phyloP scores from a whole-genome alignment of 2,329 filamentous ascomycete genomes.

The Cladosporium sp. region DNA sequence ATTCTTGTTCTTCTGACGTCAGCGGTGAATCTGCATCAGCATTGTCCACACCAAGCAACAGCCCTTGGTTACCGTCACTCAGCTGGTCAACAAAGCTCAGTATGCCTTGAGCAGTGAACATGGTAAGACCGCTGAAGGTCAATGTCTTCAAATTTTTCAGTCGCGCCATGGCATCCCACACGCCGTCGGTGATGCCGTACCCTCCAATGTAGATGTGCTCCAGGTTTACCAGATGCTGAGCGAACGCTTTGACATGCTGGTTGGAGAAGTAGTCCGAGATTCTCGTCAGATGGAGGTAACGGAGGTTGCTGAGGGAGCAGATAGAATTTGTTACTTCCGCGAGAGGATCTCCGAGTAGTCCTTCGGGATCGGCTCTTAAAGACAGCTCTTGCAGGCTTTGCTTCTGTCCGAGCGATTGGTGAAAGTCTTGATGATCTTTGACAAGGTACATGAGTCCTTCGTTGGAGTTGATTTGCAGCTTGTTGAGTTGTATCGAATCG shows the following conservation, averaged over 20 bases:
- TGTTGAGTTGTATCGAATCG: slow-evolving; percentile 50
- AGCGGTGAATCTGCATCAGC: slow-evolving; percentile 47
- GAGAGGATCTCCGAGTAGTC: slow-evolving; percentile 48
- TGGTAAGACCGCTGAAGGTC: slow-evolving; percentile 57
- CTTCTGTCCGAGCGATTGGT: slow-evolving; percentile 56
- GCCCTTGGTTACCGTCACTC: slow-evolving; percentile 44
- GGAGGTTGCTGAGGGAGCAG: slow-evolving; percentile 54
- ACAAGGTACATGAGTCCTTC: slow-evolving; percentile 48
- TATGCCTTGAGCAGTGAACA: slow-evolving; percentile 57
- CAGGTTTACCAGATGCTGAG: slow-evolving; percentile 49
- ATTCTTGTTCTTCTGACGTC: slow-evolving; percentile 42
- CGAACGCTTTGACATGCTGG: slow-evolving; percentile 53
- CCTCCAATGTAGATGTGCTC: slow-evolving; percentile 62
- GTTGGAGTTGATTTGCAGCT: slow-evolving; percentile 49
- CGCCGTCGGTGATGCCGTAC: slow-evolving; percentile 54
- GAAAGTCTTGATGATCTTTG: slow-evolving; percentile 55
- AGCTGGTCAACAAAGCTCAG: slow-evolving; percentile 47
- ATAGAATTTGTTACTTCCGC: slow-evolving; percentile 56
- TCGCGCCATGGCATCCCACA: slow-evolving; percentile 48
- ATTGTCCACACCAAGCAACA: slow-evolving; percentile 48
- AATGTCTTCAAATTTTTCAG: slow-evolving; percentile 55
- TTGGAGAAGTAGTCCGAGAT: slow-evolving; percentile 55
- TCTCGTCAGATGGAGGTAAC: slow-evolving; percentile 55
- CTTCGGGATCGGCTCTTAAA: slow-evolving; percentile 52
- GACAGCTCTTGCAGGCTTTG: slow-evolving; percentile 49